Percentiles rank a stretch among this genome's conserved stretches.
These are phyloP conservation scores for Aspergillus bombycis DNA, from an alignment of 2,329 filamentous ascomycete species.

Conservation along the genomic window DNA sequence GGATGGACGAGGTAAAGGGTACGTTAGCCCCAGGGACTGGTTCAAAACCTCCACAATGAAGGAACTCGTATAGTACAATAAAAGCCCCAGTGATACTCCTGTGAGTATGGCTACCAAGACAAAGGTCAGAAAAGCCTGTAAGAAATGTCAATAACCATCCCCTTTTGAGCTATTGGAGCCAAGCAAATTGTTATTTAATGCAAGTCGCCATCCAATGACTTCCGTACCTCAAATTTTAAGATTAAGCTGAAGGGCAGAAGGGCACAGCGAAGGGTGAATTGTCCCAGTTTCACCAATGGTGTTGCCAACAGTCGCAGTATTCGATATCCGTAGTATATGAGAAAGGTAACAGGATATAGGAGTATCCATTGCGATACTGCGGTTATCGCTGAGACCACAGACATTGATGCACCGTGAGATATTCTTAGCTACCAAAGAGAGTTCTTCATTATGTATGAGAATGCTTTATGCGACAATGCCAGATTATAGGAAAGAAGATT, in stretches of 20 bases:
- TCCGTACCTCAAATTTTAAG: constrained; percentile 58
- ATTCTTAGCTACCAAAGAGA: background rate
- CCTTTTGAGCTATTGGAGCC: background rate
- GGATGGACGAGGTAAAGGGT: background rate
- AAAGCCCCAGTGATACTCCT: constrained; percentile 65
- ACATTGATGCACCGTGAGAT: constrained; percentile 10
- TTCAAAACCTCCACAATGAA: constrained; percentile 55
- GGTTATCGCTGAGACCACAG: constrained; percentile 16
- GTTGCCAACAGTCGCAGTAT: constrained; percentile 46
- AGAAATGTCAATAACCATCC: background rate
- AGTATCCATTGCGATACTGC: constrained; percentile 11
- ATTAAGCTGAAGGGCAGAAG: constrained; percentile 56
- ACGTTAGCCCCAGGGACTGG: constrained; percentile 48
- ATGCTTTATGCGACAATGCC: background rate
- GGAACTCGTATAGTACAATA: constrained; percentile 61
- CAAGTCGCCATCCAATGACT: background rate
- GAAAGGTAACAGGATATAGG: constrained; percentile 17
- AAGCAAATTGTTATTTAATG: background rate
- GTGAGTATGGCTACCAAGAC: constrained; percentile 69
- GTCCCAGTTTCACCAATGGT: constrained; percentile 54
- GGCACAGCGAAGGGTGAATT: constrained; percentile 44
- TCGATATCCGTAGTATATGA: constrained; percentile 22
- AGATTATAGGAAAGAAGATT: background rate
- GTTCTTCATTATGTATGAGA: background rate
- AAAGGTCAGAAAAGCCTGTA: constrained; percentile 53